These are phyloP conservation scores for Geranium incanum DNA, from an alignment of 441 rosid species.

Conservation along the genomic window DNA sequence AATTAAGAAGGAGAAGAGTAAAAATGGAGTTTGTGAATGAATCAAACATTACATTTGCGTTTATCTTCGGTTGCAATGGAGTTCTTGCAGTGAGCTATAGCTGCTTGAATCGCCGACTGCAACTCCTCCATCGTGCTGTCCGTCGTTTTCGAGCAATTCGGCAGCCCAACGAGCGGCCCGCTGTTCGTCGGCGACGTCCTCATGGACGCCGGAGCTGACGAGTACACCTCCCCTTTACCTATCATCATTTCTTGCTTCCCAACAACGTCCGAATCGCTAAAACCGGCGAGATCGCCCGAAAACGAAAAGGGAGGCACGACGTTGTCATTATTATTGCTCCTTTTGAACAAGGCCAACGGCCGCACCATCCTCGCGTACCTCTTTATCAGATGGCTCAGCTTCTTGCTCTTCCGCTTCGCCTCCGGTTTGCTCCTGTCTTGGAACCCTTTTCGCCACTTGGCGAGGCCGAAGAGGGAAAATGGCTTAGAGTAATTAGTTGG, in stretches of 20 bases:
- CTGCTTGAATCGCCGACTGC: constrained; percentile 96
- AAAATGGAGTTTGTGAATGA: too few species aligned
- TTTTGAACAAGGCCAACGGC: constrained; percentile 38
- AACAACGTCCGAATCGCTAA: constrained; percentile 15
- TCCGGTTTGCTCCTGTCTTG: constrained; percentile 11
- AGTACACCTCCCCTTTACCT: constrained; percentile 40
- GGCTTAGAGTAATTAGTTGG: constrained; percentile 39
- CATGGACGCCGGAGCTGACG: constrained; percentile 77
- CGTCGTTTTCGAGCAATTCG: constrained; percentile 30
- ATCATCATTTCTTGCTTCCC: constrained; percentile 37
- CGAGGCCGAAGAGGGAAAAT: constrained; percentile 56
- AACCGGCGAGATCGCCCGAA: constrained; percentile 35
- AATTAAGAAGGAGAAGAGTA: too few species aligned
- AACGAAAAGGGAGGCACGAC: constrained; percentile 42
- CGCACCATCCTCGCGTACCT: constrained; percentile 60
- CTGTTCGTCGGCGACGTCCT: constrained; percentile 82
- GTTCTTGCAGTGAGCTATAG: constrained; percentile 95
- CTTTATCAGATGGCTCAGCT: constrained; percentile 46
- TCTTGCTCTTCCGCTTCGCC: constrained; percentile 25
- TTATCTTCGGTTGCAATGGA: constrained; percentile 60
- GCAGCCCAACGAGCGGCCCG: constrained; percentile 52
- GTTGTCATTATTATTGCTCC: constrained; percentile 28
- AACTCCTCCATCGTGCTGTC: constrained; percentile 90
- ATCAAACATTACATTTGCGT: constrained; percentile 24
- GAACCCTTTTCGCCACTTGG: constrained; percentile 45